Evolutionary conservation across 495 filamentous ascomycete genomes (phyloP), one percentile per base, ranked within the genome.

Genomic region (Xylaria intraflava): DNA sequence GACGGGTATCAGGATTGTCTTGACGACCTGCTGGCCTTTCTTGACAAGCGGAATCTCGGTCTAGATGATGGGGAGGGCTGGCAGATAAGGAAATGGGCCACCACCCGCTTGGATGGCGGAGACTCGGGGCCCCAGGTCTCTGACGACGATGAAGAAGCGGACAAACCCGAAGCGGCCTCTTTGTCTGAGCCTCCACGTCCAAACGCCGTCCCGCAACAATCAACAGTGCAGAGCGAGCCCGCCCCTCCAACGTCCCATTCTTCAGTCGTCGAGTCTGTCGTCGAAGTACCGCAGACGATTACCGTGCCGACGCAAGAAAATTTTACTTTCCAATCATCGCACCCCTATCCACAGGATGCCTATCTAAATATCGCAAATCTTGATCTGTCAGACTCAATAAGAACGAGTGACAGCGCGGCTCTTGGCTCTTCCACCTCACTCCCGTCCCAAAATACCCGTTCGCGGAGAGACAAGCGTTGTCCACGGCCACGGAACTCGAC

Each of bases 1-100:
- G 82, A 87, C 35, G 94, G 94, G 5, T 97, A 96, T 61, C 90
- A 96, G 63, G 90, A 97, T 55, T 94, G 90, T 23, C 76, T 99
- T 42, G 90, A 96, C 49, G 93, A 97, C 55, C 70, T 99, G 3
- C 68, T 96, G 2, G 67, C 78, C 12, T 95, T 96, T 59, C 75
- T 97, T 24, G 89, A 96, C 60, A 83, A 79, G 59, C 83, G 89
- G 64, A 81, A 87, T 56, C 76, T 94, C 33, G 88, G 88, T 12
- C 60, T 90, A 16, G 78, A 75, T 24, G 86, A 90, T 64, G 88
- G 89, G 30, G 90, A 93, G 64, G 89, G 86, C 3, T 89, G 83
- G 83, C 77, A 72, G 56, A 80, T 96, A 23, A 77, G 90, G 56
- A 83, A 84, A 68, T 96, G 91, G 91, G 88, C 84, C 20, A 87